A percentile compares a stretch with the other conserved stretches of the same genome.
These are phyloP conservation scores for Cymodocea nodosa DNA, from an alignment of 116 monocot genomes.

Conservation along the genomic window DNA sequence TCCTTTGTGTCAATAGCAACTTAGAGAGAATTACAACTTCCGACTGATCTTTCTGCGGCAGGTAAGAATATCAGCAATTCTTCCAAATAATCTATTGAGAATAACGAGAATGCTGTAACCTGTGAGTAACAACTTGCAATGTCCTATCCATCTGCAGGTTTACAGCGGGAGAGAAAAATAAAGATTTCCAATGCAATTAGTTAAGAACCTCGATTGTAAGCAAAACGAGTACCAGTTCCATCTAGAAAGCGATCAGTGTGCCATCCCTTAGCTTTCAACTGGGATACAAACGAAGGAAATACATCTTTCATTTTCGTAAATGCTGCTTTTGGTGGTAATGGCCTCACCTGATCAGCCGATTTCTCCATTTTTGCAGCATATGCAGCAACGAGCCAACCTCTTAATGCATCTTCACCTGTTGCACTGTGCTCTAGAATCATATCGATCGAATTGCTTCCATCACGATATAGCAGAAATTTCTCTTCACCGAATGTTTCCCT, in stretches of 20 bases:
- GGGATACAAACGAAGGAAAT: constrained; percentile 57
- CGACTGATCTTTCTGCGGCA: neutral
- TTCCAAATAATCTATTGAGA: too few relatives aligned
- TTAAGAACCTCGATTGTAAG: constrained; percentile 7
- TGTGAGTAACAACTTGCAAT: neutral
- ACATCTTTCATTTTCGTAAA: constrained; percentile 43
- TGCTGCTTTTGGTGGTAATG: constrained; percentile 18
- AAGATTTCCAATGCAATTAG: neutral
- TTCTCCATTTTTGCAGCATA: constrained; percentile 49
- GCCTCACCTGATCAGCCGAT: neutral
- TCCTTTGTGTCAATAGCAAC: neutral
- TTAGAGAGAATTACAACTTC: neutral
- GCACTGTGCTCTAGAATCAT: constrained; percentile 65
- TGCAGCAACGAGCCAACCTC: constrained; percentile 78
- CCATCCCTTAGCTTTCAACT: constrained; percentile 78
- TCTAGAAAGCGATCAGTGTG: constrained; percentile 88
- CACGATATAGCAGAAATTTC: constrained; percentile 58
- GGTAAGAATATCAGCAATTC: too few relatives aligned
- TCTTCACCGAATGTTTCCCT: constrained; percentile 43
- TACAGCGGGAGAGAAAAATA: neutral
- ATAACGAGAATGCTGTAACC: neutral
- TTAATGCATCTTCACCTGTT: constrained; percentile 67
- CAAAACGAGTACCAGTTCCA: constrained; percentile 59
- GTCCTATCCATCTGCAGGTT: neutral
- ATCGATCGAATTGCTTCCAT: constrained; percentile 19